A percentile compares a stretch with the other conserved stretches of the same genome.
Evolutionary conservation across 768 basidiomycete genomes (phyloP).

Genomic region (Galerina marginata): DNA sequence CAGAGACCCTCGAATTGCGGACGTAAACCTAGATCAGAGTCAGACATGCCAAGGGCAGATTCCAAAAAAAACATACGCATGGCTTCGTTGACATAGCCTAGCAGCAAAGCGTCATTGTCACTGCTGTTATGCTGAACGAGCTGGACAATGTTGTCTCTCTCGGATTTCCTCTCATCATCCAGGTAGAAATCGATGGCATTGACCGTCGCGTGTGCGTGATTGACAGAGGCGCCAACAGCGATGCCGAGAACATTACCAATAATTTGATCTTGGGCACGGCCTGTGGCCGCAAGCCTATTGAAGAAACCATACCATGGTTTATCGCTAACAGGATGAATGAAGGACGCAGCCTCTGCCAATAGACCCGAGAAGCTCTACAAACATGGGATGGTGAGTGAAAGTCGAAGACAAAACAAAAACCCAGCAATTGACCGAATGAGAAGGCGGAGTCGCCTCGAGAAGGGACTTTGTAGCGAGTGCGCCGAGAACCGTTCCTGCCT

Average conservation of each 20-base stretch:
- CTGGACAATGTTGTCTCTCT: constrained; percentile 43
- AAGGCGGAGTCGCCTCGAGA: constrained; percentile 10
- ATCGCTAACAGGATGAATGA: constrained; percentile 30
- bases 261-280: constrained; percentile 45
- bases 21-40: constrained; percentile 33
- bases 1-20: constrained; percentile 49
- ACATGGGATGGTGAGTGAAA: not conserved
- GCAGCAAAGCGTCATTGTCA: constrained; percentile 39
- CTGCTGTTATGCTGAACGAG: constrained; percentile 37
- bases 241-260: constrained; percentile 51
- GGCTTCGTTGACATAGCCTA: constrained; percentile 57
- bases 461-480: constrained; percentile 11
- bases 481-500: constrained; percentile 14
- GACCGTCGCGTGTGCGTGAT: constrained; percentile 51
- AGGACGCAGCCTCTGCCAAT: constrained; percentile 30
- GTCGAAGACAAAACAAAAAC: not conserved
- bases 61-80: constrained; percentile 43
- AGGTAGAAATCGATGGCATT: constrained; percentile 61
- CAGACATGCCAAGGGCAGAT: not conserved
- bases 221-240: constrained; percentile 50
- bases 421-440: constrained; percentile 13
- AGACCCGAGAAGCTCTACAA: constrained; percentile 34
- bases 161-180: constrained; percentile 42
- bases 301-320: constrained; percentile 48
- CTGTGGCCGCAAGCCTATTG: constrained; percentile 38